Evolutionary conservation across 257 asterid genomes (phyloP), one percentile per base, ranked within the genome.

Genomic region (Salvia splendens): DNA sequence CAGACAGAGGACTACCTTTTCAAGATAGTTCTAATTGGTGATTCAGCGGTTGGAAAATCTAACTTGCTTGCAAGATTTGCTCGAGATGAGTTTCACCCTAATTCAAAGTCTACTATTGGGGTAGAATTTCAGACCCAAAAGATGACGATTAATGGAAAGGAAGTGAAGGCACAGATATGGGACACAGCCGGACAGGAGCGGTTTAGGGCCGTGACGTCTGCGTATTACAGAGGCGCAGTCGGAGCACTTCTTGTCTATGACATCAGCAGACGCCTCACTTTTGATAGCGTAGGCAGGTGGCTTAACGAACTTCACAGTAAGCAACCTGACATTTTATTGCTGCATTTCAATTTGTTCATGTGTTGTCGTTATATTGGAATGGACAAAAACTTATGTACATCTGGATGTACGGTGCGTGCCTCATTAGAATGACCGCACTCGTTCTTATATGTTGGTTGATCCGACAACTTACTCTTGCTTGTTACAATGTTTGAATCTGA

Each of bases 101-200:
- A 87, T 69, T 92, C 98, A 12, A 92, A 92, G 73, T 92, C 98
- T 7, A 92, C 98, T 0, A 92, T 92, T 35, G 98, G 98, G 48
- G 98, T 92, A 77, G 98, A 92, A 80, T 92, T 92, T 72, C 98
- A 92, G 84, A 92, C 97, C 32, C 98, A 92, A 69, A 92, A 92
- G 77, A 70, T 92, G 82, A 86, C 82, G 56, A 89, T 92, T 20
- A 89, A 83, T 11, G 93, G 97, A 68, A 92, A 86, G 80, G 95
- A 92, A 83, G 87, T 92, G 35, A 92, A 92, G 73, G 98, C 97
- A 0, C 98, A 92, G 81, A 89, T 92, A 50, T 92, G 98, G 98
- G 98, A 92, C 73, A 92, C 98, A 12, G 98, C 98, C 32, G 98
- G 98, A 15, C 98, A 92, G 82, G 98, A 92, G 80, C 83, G 98